Evolutionary conservation across 768 basidiomycete genomes (phyloP).

Genomic region (Lentinus tigrinus): DNA sequence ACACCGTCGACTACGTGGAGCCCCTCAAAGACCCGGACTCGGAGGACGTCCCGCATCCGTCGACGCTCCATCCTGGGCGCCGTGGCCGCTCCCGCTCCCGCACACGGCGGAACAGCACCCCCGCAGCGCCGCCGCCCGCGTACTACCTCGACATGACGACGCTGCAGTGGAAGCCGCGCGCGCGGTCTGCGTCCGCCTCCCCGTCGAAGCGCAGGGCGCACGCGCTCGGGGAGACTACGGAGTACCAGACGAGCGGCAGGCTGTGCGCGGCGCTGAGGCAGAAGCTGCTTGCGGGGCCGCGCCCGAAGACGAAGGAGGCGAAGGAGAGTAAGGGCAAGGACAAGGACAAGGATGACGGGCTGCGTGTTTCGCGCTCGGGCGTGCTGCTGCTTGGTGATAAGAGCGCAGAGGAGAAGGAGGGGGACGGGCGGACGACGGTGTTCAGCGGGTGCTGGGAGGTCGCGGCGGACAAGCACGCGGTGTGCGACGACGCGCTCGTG

Average conservation of each 20-base stretch:
- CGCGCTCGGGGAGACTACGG: not conserved
- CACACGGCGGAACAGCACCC: slow-evolving; percentile 5
- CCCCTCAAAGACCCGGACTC: slow-evolving; percentile 7
- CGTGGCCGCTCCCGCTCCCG: not conserved
- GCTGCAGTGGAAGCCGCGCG: slow-evolving; percentile 8
- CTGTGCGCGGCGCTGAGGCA: not conserved
- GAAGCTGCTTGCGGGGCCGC: not conserved
- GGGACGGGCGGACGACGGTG: not conserved
- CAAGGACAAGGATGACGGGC: not conserved
- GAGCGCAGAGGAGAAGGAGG: not conserved
- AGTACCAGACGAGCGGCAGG: not conserved
- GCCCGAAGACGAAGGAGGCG: not conserved
- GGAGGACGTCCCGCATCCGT: not conserved
- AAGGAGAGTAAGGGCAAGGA: not conserved
- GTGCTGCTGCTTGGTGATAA: slow-evolving; percentile 1
- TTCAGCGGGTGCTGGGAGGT: slow-evolving; percentile 12
- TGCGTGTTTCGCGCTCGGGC: slow-evolving; percentile 3
- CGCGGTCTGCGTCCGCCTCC: not conserved
- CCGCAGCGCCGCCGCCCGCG: not conserved
- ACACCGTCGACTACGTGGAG: slow-evolving; percentile 3
- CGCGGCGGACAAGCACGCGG: not conserved
- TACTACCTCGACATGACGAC: slow-evolving; percentile 13
- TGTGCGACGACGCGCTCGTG: slow-evolving; percentile 6
- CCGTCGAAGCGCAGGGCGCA: not conserved
- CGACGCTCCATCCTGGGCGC: not conserved